A percentile compares a stretch with the other conserved stretches of the same genome.
Conservation (phyloP, 495 filamentous ascomycete species). For the Immersiella caudata region DNA sequence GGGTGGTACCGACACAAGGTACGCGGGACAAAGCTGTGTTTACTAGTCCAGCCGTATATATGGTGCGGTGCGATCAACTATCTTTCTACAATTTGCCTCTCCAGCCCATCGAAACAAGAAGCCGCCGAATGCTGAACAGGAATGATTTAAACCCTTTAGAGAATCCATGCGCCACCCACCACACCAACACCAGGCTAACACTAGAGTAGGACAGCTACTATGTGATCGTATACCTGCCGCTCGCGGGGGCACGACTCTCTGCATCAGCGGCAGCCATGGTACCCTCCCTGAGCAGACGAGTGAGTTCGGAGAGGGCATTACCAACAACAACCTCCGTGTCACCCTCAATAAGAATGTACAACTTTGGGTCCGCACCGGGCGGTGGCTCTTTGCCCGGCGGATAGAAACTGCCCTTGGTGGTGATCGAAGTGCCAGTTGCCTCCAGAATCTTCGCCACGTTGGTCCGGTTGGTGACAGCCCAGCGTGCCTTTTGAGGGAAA, state of each 20-base stretch:
- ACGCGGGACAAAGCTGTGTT: too few species aligned
- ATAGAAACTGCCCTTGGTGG: slow-evolving; percentile 94
- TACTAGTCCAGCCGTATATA: too few species aligned
- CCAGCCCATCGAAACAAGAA: too few species aligned
- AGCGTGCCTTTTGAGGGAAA: slow-evolving; percentile 97
- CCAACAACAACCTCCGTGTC: slow-evolving; percentile 93
- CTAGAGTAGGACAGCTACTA: slow-evolving; percentile 34
- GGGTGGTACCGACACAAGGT: not conserved
- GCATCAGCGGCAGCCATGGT: slow-evolving; percentile 86
- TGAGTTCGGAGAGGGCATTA: slow-evolving; percentile 89
- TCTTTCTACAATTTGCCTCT: too few species aligned
- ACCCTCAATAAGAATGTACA: slow-evolving; percentile 96
- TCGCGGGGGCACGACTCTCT: slow-evolving; percentile 75
- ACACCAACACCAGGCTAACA: too few species aligned
- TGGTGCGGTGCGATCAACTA: too few species aligned
- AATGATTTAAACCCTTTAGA: too few species aligned
- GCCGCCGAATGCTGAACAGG: too few species aligned
- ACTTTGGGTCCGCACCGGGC: slow-evolving; percentile 75
- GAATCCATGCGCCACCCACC: not conserved
- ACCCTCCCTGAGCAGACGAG: slow-evolving; percentile 86
- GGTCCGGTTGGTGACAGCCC: slow-evolving; percentile 98
- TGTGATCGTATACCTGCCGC: slow-evolving; percentile 89
- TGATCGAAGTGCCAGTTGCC: slow-evolving; percentile 92
- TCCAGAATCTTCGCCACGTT: slow-evolving; percentile 99
- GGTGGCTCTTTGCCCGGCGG: slow-evolving; percentile 76